Conservation (phyloP, 2,329 filamentous ascomycete genomes). For the Fusarium secorum region DNA sequence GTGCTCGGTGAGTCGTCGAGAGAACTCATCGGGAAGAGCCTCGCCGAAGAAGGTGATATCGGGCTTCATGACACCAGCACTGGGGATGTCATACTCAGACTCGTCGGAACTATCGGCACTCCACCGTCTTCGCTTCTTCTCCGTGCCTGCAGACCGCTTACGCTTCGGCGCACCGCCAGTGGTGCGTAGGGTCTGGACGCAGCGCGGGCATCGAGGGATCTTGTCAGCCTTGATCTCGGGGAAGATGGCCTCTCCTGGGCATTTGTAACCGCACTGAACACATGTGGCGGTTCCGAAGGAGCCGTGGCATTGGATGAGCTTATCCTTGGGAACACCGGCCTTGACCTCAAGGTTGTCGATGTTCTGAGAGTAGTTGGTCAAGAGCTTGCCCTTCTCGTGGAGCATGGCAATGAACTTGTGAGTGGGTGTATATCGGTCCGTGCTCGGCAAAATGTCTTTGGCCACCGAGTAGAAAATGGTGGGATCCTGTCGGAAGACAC, state of each 20-base stretch:
- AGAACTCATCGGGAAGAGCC: slow-evolving; percentile 83
- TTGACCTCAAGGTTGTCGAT: slow-evolving; percentile 95
- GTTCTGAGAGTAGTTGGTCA: slow-evolving; percentile 98
- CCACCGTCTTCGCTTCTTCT: slow-evolving; percentile 54
- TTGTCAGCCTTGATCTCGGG: slow-evolving; percentile 77
- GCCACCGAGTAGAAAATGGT: slow-evolving; percentile 90
- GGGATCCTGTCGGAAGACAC: slow-evolving; percentile 85
- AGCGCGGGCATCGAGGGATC: slow-evolving; percentile 81
- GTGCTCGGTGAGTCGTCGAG: slow-evolving; percentile 77
- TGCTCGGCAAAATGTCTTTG: slow-evolving; percentile 85
- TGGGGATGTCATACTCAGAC: slow-evolving; percentile 63
- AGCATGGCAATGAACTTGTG: slow-evolving; percentile 93
- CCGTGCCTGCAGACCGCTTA: slow-evolving; percentile 51
- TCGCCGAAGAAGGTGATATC: slow-evolving; percentile 99
- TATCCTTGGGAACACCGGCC: slow-evolving; percentile 81
- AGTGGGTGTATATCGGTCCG: slow-evolving; percentile 85
- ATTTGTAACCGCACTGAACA: slow-evolving; percentile 78
- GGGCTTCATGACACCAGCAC: slow-evolving; percentile 88
- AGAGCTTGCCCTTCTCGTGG: slow-evolving; percentile 84
- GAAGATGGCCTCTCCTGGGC: slow-evolving; percentile 80
- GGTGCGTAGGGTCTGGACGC: slow-evolving; percentile 62
- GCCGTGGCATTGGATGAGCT: slow-evolving; percentile 94
- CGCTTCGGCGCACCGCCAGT: slow-evolving; percentile 46
- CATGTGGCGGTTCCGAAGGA: slow-evolving; percentile 94
- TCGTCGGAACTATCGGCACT: slow-evolving; percentile 53